A percentile compares a stretch with the other conserved stretches of the same genome.
Evolutionary conservation across 768 basidiomycete genomes (phyloP).

Genomic region (Suillus plorans): DNA sequence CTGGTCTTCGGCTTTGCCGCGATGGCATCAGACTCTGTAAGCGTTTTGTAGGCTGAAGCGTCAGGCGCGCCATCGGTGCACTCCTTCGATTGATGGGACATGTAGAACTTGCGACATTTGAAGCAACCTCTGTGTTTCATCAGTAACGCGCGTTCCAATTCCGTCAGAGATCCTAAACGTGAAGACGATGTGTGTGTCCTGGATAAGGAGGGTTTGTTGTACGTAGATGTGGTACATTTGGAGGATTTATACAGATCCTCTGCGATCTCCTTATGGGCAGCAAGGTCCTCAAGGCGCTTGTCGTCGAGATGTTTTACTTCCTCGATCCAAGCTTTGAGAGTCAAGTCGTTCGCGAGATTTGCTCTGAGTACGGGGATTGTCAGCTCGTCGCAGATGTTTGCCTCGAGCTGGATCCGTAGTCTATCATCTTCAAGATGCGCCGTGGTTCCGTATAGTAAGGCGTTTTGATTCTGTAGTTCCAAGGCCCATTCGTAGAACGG

Average conservation of each 20-base stretch:
- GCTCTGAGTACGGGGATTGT: background rate
- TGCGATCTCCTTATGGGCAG: background rate
- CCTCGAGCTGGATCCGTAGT: background rate
- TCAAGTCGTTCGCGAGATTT: accelerated
- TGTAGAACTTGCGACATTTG: too few relatives aligned
- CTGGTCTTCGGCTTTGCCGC: too few relatives aligned
- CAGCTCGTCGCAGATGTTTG: background rate
- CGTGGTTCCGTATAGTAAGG: too few relatives aligned
- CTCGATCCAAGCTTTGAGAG: background rate
- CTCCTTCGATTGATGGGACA: too few relatives aligned
- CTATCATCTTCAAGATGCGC: background rate
- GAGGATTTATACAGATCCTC: background rate
- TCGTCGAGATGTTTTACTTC: background rate
- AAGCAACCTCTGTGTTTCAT: too few relatives aligned
- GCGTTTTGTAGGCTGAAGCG: too few relatives aligned
- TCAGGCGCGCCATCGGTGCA: too few relatives aligned
- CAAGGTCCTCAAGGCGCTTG: background rate
- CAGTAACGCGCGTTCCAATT: too few relatives aligned
- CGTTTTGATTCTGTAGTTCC: too few relatives aligned
- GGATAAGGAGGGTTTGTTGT: accelerated
- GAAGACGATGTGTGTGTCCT: background rate
- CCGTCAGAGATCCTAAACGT: accelerated
- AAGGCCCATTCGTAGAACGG: too few relatives aligned
- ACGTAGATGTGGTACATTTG: too few relatives aligned
- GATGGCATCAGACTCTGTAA: too few relatives aligned